These are phyloP conservation scores for Epichloe uncinata DNA, from an alignment of 2,329 filamentous ascomycete genomes.

Conservation along the genomic window DNA sequence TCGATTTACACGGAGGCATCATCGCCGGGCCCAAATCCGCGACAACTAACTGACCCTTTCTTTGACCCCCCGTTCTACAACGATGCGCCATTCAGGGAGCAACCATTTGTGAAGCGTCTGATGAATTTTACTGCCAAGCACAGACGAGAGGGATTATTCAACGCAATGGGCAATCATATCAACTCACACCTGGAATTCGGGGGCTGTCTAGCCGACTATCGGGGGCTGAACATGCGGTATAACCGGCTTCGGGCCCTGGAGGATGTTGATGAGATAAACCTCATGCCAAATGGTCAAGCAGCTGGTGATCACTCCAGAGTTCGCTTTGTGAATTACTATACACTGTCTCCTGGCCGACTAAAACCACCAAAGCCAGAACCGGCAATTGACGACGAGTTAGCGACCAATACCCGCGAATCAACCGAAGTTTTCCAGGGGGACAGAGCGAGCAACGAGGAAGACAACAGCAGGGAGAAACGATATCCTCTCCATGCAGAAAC, in stretches of 20 bases:
- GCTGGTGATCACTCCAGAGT: conserved; percentile 35
- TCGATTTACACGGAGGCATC: neutral
- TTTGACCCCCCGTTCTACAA: conserved; percentile 72
- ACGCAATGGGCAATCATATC: conserved; percentile 60
- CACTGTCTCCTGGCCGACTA: conserved; percentile 61
- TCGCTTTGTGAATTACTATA: conserved; percentile 84
- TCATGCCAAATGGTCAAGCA: conserved; percentile 9
- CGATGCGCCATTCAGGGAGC: conserved; percentile 54
- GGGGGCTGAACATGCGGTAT: conserved; percentile 57
- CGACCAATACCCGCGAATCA: no score
- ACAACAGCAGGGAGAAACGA: no score
- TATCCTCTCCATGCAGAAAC: neutral
- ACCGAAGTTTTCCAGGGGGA: neutral
- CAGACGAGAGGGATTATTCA: conserved; percentile 50
- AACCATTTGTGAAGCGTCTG: conserved; percentile 54
- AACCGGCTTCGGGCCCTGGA: conserved; percentile 56
- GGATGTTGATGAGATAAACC: conserved; percentile 45
- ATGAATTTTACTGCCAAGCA: conserved; percentile 76
- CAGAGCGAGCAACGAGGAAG: neutral
- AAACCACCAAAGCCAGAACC: conserved; percentile 27
- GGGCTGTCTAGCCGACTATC: conserved; percentile 64
- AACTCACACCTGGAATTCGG: conserved; percentile 77
- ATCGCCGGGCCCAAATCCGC: conserved; percentile 1
- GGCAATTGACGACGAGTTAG: neutral
- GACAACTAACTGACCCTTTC: conserved; percentile 37